phyloP scores from a whole-genome alignment of 2,329 filamentous ascomycete genomes.

The Calonectria multiphialidica region DNA sequence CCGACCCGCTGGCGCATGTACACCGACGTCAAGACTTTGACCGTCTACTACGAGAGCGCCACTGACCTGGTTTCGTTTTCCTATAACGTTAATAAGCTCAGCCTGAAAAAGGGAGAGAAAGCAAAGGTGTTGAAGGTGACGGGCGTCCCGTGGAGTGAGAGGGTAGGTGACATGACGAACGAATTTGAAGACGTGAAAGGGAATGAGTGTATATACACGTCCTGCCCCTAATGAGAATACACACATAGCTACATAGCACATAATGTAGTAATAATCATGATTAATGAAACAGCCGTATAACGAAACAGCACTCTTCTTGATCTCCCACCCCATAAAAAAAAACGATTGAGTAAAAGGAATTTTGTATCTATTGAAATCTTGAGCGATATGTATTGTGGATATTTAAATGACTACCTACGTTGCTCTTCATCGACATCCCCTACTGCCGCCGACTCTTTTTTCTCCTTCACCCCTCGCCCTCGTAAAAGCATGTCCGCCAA shows the following conservation, averaged over 20 bases:
- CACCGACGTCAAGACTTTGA: conserved; percentile 13
- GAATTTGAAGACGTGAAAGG: conserved; percentile 4
- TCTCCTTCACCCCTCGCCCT: background rate
- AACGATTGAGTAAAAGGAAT: background rate
- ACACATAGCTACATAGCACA: background rate
- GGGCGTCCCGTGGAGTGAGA: conserved; percentile 14
- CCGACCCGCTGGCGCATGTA: conserved; percentile 33
- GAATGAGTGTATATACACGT: conserved; percentile 18
- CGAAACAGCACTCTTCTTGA: background rate
- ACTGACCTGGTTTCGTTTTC: conserved; percentile 24
- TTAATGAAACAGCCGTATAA: background rate
- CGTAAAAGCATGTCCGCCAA: conserved; percentile 2
- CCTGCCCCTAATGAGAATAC: background rate
- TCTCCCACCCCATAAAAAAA: background rate
- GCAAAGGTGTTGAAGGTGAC: conserved; percentile 13
- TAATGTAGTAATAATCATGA: background rate
- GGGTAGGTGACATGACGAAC: conserved; percentile 26
- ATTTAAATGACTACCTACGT: conserved; percentile 29
- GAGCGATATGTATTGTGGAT: conserved; percentile 26
- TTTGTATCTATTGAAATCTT: conserved; percentile 7
- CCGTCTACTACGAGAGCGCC: conserved; percentile 31
- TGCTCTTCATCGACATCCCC: conserved; percentile 21
- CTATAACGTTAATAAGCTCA: conserved; percentile 15
- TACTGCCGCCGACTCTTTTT: conserved; percentile 11
- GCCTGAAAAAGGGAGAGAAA: conserved; percentile 6